Base-by-base conservation (phyloP, 495 filamentous ascomycete species). In the Hypoxylon intermedium region DNA sequence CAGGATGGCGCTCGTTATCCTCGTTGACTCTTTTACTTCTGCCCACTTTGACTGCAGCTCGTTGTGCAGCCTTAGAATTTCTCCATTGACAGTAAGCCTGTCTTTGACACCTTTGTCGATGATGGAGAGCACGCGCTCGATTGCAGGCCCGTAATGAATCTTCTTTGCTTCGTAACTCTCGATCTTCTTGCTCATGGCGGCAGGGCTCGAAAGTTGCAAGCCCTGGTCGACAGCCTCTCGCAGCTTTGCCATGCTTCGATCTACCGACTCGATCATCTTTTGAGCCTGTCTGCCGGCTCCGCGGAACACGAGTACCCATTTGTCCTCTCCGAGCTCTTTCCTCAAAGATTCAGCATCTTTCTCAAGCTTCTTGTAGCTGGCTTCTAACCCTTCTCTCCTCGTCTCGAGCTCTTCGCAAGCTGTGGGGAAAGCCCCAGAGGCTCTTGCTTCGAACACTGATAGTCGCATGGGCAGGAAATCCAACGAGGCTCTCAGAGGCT, bases 401-500 rank as follows among this genome's bases (percentile, higher is more conserved):
- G 85, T 83, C 46, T 92, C 88, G 9, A 98, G 78, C 70, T 98
- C 93, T 42, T 91, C 86, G 58, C 93, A 97, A 0, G 93, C 91
- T 12, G 89, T 92, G 0, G 94, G 92, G 60, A 98, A 95, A 31
- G 89, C 79, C 1, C 72, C 65, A 34, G 88, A 86, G 0, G 90
- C 94, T 56, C 93, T 83, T 0, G 79, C 74, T 53, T 92, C 85
- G 68, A 98, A 98, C 51, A 86, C 89, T 11, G 90, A 89, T 1
- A 98, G 75, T 43, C 93, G 81, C 93, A 98, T 97, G n/a, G 94
- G 94, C 31, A 98, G 77, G 67, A 98, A 98, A 72, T 97, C 93
- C 43, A 98, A 76, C 2, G 93, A 97, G 1, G 94, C 94, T 36
- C 92, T 82, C 24, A 98, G 78, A 2, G 94, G 94, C 67, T 97